phyloP scores from a whole-genome alignment of 305 asterid genomes.

The Fraxinus dipetala region DNA sequence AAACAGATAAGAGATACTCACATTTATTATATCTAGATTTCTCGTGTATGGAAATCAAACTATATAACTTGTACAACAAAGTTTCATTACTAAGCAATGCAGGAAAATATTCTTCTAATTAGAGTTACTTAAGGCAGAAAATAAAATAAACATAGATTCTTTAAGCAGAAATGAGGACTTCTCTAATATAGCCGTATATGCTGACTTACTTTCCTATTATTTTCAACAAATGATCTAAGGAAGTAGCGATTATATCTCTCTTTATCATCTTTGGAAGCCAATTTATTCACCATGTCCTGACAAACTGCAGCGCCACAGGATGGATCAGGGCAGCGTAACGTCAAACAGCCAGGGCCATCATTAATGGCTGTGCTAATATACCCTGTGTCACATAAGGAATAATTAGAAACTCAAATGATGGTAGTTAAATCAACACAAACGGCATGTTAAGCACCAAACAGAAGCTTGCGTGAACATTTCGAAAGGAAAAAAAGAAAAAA shows the following conservation, averaged over 20 bases:
- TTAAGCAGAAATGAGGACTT: not conserved
- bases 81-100: not conserved
- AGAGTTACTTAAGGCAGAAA: not conserved
- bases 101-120: not conserved
- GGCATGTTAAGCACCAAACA: not conserved
- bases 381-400: slow-evolving; percentile 38
- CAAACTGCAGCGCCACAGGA: slow-evolving; percentile 70
- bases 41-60: not conserved
- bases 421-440: not conserved
- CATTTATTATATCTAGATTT: not conserved
- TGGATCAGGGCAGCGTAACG: slow-evolving; percentile 77
- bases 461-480: not conserved
- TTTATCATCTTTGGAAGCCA: slow-evolving; percentile 55
- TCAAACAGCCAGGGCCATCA: slow-evolving; percentile 79
- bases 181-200: slow-evolving; percentile 15
- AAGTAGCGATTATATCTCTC: slow-evolving; percentile 50
- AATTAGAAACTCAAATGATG: slow-evolving; percentile 4
- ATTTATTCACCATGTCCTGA: slow-evolving; percentile 60
- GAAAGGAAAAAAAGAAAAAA: not conserved
- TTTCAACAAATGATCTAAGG: slow-evolving; percentile 69
- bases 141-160: not conserved
- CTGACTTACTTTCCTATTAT: slow-evolving; percentile 59
- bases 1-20: not conserved
- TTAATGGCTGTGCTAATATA: slow-evolving; percentile 63
- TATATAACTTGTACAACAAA: slow-evolving; percentile 6